These are phyloP conservation scores for Hypoxylon rickii DNA, from an alignment of 495 filamentous ascomycete species.

Conservation along the genomic window DNA sequence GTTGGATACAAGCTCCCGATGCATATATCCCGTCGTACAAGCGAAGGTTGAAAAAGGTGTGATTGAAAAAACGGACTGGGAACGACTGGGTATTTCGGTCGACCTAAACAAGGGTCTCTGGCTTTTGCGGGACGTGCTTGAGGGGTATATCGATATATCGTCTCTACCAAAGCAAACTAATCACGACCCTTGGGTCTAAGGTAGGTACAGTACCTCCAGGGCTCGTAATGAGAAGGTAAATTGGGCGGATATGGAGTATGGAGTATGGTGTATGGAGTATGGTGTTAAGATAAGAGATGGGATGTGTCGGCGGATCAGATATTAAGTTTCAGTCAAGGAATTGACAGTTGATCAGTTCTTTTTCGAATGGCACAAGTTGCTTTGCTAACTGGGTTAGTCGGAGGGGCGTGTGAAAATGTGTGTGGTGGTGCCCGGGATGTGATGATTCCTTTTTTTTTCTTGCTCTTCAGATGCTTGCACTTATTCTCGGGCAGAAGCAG, in stretches of 20 bases:
- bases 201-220: no score
- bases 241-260: no score
- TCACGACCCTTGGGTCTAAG: no score
- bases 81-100: slow-evolving; percentile 14
- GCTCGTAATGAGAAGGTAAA: slow-evolving; percentile 9
- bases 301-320: slow-evolving; percentile 26
- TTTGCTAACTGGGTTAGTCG: neutral
- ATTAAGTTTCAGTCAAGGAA: slow-evolving; percentile 19
- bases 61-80: slow-evolving; percentile 23
- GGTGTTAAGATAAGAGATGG: neutral
- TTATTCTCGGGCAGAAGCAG: slow-evolving; percentile 33
- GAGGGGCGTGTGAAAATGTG: slow-evolving; percentile 7
- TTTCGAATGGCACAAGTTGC: neutral
- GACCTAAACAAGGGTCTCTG: slow-evolving; percentile 6
- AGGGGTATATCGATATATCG: slow-evolving; percentile 26
- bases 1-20: slow-evolving; percentile 20
- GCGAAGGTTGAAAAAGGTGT: slow-evolving; percentile 6
- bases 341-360: slow-evolving; percentile 18
- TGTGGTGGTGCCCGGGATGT: slow-evolving; percentile 7
- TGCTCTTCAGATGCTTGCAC: no score
- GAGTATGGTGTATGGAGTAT: no score
- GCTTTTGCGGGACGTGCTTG: slow-evolving; percentile 22
- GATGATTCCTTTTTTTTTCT: slow-evolving; percentile 8
- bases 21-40: slow-evolving; percentile 32
- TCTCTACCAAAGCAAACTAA: slow-evolving; percentile 27